Percentiles rank a stretch among this genome's conserved stretches.
Conservation (phyloP, 768 basidiomycete genomes). For the Lactifluus rugatus region DNA sequence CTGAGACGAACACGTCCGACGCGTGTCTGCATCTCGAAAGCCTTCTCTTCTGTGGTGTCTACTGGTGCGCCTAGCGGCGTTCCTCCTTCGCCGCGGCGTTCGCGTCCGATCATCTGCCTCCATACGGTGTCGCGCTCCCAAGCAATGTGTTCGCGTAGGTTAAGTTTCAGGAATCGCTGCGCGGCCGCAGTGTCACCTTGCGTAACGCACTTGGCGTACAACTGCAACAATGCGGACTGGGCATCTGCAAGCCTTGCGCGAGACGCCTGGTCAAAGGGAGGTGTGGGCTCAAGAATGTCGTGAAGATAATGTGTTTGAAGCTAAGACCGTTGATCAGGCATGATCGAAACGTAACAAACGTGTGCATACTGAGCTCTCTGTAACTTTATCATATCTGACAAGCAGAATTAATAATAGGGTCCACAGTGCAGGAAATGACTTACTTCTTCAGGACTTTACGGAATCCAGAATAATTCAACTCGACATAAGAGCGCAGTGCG, state of each 20-base stretch:
- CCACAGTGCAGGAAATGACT: slow-evolving; percentile 21
- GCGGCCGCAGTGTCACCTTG: slow-evolving; percentile 59
- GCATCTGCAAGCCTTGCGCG: slow-evolving; percentile 53
- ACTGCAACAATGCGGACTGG: slow-evolving; percentile 47
- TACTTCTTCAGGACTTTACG: slow-evolving; percentile 94
- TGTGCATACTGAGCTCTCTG: slow-evolving; percentile 47
- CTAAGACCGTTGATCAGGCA: slow-evolving; percentile 26
- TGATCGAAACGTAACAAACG: not conserved
- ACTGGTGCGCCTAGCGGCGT: slow-evolving; percentile 22
- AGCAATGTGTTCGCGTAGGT: slow-evolving; percentile 88
- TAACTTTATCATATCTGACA: slow-evolving; percentile 90
- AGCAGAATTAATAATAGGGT: slow-evolving; percentile 6
- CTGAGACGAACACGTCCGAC: slow-evolving; percentile 60
- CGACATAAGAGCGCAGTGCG: slow-evolving; percentile 76
- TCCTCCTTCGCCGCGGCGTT: slow-evolving; percentile 51
- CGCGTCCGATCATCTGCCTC: slow-evolving; percentile 87
- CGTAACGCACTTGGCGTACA: slow-evolving; percentile 83
- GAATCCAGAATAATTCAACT: slow-evolving; percentile 89
- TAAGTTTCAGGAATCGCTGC: slow-evolving; percentile 70
- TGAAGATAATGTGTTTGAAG: slow-evolving; percentile 74
- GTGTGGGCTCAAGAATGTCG: slow-evolving; percentile 50
- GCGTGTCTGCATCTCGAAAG: slow-evolving; percentile 47
- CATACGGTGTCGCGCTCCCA: slow-evolving; percentile 98
- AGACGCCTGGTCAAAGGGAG: slow-evolving; percentile 57
- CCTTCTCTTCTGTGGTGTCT: slow-evolving; percentile 33